A percentile compares a stretch with the other conserved stretches of the same genome.
Conservation (phyloP, 345 rosid genomes). For the Viola odorata region DNA sequence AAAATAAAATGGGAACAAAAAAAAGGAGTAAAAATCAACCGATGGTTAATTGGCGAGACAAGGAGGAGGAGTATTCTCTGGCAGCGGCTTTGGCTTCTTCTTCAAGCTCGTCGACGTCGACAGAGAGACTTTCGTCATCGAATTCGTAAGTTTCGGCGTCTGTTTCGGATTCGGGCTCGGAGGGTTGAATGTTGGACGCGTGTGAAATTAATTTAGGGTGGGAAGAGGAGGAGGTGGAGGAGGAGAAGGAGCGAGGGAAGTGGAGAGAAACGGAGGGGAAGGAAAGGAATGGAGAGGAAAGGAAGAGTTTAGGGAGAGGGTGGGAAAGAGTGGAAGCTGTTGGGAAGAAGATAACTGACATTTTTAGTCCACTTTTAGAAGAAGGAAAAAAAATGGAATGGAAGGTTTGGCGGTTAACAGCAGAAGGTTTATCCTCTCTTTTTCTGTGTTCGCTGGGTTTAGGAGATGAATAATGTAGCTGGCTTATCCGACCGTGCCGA, state of each 20-base stretch:
- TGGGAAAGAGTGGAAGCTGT: background rate
- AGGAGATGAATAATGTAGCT: too few species aligned
- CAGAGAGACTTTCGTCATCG: slow-evolving; percentile 18
- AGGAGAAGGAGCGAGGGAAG: slow-evolving; percentile 11
- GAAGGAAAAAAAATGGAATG: too few species aligned
- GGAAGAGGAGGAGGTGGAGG: slow-evolving; percentile 23
- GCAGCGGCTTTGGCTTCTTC: slow-evolving; percentile 64
- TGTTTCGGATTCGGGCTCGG: slow-evolving; percentile 5
- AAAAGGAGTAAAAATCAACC: slow-evolving; percentile 44
- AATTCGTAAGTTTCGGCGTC: slow-evolving; percentile 12
- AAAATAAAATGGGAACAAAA: background rate
- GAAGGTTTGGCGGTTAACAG: slow-evolving; percentile 7
- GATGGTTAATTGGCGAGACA: slow-evolving; percentile 55
- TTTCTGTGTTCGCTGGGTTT: too few species aligned
- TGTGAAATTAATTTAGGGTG: too few species aligned
- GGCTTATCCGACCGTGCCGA: too few species aligned
- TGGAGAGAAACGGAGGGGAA: slow-evolving; percentile 8
- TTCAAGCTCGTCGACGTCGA: slow-evolving; percentile 62
- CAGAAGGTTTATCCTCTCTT: slow-evolving; percentile 18
- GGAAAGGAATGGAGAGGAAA: slow-evolving; percentile 11
- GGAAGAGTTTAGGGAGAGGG: slow-evolving; percentile 3
- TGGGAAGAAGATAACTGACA: too few species aligned
- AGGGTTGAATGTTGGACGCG: slow-evolving; percentile 20
- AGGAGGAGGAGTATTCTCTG: slow-evolving; percentile 46
- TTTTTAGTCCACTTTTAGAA: background rate